Conservation (phyloP, 768 basidiomycete species). For the Trametes villosa region DNA sequence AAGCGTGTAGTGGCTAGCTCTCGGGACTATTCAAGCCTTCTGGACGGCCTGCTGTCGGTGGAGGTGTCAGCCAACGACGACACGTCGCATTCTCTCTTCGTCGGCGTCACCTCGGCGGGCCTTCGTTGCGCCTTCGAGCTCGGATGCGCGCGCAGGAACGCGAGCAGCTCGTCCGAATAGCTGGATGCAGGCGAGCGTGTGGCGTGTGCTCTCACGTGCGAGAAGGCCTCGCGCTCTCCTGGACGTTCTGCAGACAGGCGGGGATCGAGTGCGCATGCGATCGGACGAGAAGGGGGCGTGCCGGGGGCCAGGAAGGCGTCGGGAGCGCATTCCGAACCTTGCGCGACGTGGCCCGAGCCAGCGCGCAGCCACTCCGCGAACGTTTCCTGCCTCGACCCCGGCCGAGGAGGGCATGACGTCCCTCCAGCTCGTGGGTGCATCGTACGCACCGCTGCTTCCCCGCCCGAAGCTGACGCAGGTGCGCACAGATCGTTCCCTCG, state of each 20-base stretch:
- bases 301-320: not conserved
- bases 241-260: not conserved
- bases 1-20: not conserved
- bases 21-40: not conserved
- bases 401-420: not conserved
- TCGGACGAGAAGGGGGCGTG: not conserved
- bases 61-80: not conserved
- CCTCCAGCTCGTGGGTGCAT: not conserved
- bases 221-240: not conserved
- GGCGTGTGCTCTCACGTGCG: no score
- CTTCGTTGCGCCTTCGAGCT: no score
- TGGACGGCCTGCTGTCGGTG: not conserved
- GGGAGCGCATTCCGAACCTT: slow-evolving; percentile 1
- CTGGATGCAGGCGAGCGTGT: no score
- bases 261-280: not conserved
- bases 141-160: not conserved
- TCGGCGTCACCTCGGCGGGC: not conserved
- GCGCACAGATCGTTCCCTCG: no score
- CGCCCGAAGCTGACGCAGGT: no score
- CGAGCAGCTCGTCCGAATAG: no score
- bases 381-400: not conserved
- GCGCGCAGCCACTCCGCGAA: slow-evolving; percentile 6
- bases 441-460: not conserved
- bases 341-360: slow-evolving; percentile 9
- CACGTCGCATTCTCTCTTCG: not conserved